Base-by-base conservation (phyloP, 768 basidiomycete genomes). In the Lyophyllum atratum region DNA sequence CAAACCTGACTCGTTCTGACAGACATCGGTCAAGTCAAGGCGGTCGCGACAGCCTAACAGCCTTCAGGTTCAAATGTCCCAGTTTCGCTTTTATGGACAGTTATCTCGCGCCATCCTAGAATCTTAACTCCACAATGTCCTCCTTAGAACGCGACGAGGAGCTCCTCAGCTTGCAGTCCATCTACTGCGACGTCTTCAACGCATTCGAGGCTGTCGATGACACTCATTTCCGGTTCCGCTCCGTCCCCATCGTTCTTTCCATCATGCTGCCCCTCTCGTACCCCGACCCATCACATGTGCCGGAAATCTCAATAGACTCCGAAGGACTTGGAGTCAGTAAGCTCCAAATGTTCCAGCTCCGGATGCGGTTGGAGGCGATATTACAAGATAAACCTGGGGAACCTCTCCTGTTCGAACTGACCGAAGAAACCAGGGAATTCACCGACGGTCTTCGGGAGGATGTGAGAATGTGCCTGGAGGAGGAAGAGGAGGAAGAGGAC, bases 401-500 rank as follows among this genome's bases (percentile, higher is more conserved):
- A n/a, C 47, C 34, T 2, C n/a, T 56, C 12, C 31, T 59, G 14
- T 59, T 59, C 40, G 59, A 53, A 4, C 33, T 49, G 1, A 49
- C 51, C 6, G 59, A 59, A 33, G 54, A 59, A 43, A 59, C 54
- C 5, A 47, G 59, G 25, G 59, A 59, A 14, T 59, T 59, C 47
- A 59, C 59, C n/a, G 50, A 59, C 26, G 45, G 46, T 26, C 29
- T 59, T 2, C 49, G 59, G 1, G 39, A 59, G 8, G 50, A 55
- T 52, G 47, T 59, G n/a, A 37, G 34, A 15, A 15, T 34, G n/a
- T 52, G 22, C 25, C 24, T 44, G 22, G 51, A 56, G 12, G 52
- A 59, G 53, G 58, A n/a, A n/a, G n/a, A n/a, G 22, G 59, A 52
- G 31, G 54, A 55, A 17, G 31, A 49, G 2, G 44, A 31, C 2